Conservation (phyloP, 768 basidiomycete species). For the Leccinum boreale region DNA sequence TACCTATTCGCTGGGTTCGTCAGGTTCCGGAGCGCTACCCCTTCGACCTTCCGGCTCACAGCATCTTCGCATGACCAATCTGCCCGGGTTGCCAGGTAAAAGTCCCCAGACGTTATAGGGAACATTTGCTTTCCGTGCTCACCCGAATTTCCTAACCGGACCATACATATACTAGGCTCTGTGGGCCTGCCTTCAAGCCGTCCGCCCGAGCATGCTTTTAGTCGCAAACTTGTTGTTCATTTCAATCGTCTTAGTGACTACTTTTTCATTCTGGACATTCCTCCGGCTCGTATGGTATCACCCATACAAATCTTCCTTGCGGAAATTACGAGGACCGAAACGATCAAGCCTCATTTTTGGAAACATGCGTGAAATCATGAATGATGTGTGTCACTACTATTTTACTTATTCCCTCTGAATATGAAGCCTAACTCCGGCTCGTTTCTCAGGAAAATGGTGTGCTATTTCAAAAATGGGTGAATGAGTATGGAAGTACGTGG, state of each 20-base stretch:
- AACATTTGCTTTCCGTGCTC: too few relatives aligned
- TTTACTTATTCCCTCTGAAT: background rate
- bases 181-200: background rate
- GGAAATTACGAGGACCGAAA: conserved; percentile 50
- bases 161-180: background rate
- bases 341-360: conserved; percentile 46
- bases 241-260: conserved; percentile 11
- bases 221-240: background rate
- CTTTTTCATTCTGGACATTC: conserved; percentile 34
- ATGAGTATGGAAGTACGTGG: conserved; percentile 46
- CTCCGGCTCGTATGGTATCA: conserved; percentile 26
- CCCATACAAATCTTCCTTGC: conserved; percentile 40
- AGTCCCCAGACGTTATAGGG: too few relatives aligned
- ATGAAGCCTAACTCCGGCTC: background rate
- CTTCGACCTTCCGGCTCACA: too few relatives aligned
- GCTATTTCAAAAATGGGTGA: conserved; percentile 44
- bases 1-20: too few relatives aligned
- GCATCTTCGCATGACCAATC: too few relatives aligned
- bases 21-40: too few relatives aligned
- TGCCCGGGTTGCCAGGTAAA: too few relatives aligned
- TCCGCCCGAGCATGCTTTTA: background rate
- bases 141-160: background rate
- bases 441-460: conserved; percentile 23
- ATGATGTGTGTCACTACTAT: conserved; percentile 34
- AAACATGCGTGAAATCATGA: conserved; percentile 42